Base-by-base conservation (phyloP, 345 rosid species). In the Capsella bursapastoris region DNA sequence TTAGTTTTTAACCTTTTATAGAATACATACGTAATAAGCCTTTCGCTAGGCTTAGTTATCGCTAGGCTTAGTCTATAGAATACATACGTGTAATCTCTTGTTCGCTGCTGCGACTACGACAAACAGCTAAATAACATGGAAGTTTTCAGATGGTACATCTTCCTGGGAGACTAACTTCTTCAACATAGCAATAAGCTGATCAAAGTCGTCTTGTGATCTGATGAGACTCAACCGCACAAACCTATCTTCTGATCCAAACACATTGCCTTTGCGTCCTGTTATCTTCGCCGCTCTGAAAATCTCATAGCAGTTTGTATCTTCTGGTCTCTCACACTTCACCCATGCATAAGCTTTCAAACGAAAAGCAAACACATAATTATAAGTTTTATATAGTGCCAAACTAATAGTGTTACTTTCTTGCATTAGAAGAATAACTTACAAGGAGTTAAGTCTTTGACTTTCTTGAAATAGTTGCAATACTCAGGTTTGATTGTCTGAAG, bases 271-370 rank as follows among this genome's bases (percentile, higher is more conserved):
- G 7, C 93, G 85, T 0, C 87, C 84, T 1, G 35, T 71, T 66
- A 92, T 88, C 3, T 84, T 85, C 1, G 81, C 90, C 2, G 72
- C 83, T 60, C 9, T 75, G 7, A 91, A 83, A 4, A 82, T 82
- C 53, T 70, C 83, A 64, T 63, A 47, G 49, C 96, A 89, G 64
- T 78, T 66, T 64, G 8, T 66, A 14, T 88, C 90, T 71, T 85
- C 83, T 73, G 69, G 74, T 72, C 78, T 77, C 73, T 85, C 90
- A 65, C 96, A 91, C 72, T 78, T 89, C 72, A 87, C 4, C 93
- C 93, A 88, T 4, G 84, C 93, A 66, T 84, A 92, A 72, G 93
- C 93, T 89, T 83, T 67, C 64, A 44, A 18, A 9, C 44, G 8
- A 37, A 58, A 59, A 14, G 0, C n/a, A 56, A 56, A 56, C 18